phyloP scores from a whole-genome alignment of 1,284 basidiomycete genomes.

The Ustilago shanxiensis region DNA sequence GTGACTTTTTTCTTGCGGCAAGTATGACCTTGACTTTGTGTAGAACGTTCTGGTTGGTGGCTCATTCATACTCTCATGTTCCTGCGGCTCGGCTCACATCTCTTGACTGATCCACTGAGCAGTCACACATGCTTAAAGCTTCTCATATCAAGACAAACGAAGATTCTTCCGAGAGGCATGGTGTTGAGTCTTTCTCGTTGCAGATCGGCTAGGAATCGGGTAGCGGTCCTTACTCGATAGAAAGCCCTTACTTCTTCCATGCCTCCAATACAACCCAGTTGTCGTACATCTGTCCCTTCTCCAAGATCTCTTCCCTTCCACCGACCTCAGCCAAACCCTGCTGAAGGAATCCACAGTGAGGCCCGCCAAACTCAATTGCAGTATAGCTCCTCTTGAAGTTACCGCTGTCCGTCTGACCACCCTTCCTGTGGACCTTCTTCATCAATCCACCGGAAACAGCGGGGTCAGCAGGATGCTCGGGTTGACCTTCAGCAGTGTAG shows the following conservation, averaged over 20 bases:
- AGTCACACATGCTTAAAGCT: neutral
- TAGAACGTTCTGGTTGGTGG: constrained; percentile 8
- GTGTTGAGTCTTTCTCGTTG: neutral
- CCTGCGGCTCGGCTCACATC: neutral
- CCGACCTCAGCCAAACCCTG: constrained; percentile 37
- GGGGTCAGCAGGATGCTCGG: constrained; percentile 42
- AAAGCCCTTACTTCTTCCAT: constrained; percentile 30
- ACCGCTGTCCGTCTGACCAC: constrained; percentile 30
- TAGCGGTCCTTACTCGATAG: neutral
- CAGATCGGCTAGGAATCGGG: neutral
- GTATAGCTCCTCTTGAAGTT: constrained; percentile 49
- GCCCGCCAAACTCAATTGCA: constrained; percentile 64
- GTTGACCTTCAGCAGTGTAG: constrained; percentile 55
- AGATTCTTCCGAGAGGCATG: neutral
- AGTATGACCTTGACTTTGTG: neutral
- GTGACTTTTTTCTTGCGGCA: neutral
- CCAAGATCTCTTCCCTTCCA: constrained; percentile 54
- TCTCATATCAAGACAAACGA: neutral
- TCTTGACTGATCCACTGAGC: neutral
- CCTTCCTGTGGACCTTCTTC: constrained; percentile 52
- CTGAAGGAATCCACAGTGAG: constrained; percentile 62
- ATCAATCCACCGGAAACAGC: constrained; percentile 30
- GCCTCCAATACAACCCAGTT: constrained; percentile 57
- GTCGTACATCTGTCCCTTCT: constrained; percentile 54
- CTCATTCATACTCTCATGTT: constrained; percentile 3